A percentile compares a stretch with the other conserved stretches of the same genome.
Conservation (phyloP, 129 eudicot species). For the Artemisia tridentata region DNA sequence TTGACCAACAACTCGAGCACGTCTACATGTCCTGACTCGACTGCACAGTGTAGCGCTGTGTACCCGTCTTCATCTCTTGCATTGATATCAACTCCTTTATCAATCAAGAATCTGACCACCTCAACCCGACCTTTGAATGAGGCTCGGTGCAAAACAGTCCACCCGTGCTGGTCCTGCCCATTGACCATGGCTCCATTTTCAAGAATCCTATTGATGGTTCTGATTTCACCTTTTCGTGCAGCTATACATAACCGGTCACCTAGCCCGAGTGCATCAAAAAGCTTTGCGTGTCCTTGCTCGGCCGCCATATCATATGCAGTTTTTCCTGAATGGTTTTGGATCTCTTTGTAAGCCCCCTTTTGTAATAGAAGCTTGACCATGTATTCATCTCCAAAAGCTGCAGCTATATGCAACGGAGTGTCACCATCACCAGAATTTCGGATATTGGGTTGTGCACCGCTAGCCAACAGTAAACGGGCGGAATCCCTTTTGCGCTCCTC, state of each 20-base stretch:
- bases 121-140: slow-evolving; percentile 63
- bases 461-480: slow-evolving; percentile 44
- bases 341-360: slow-evolving; percentile 69
- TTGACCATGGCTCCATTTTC: slow-evolving; percentile 64
- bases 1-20: slow-evolving; percentile 70
- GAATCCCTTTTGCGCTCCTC: slow-evolving; percentile 58
- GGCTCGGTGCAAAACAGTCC: slow-evolving; percentile 78
- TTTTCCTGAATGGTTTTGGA: slow-evolving; percentile 48
- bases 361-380: slow-evolving; percentile 68
- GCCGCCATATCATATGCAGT: slow-evolving; percentile 71
- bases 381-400: slow-evolving; percentile 59
- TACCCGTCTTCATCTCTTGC: slow-evolving; percentile 75
- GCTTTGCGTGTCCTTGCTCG: slow-evolving; percentile 62
- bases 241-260: slow-evolving; percentile 63
- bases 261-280: slow-evolving; percentile 59
- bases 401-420: slow-evolving; percentile 66
- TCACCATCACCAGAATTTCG: slow-evolving; percentile 45
- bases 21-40: slow-evolving; percentile 65
- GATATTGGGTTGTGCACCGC: slow-evolving; percentile 38
- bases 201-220: slow-evolving; percentile 48
- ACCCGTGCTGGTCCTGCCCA: slow-evolving; percentile 71
- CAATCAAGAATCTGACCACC: slow-evolving; percentile 46
- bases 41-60: slow-evolving; percentile 76
- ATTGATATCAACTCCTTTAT: slow-evolving; percentile 54
- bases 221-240: slow-evolving; percentile 64